Conservation (phyloP, 306 rosid species). For the Ziziphus jujuba region DNA sequence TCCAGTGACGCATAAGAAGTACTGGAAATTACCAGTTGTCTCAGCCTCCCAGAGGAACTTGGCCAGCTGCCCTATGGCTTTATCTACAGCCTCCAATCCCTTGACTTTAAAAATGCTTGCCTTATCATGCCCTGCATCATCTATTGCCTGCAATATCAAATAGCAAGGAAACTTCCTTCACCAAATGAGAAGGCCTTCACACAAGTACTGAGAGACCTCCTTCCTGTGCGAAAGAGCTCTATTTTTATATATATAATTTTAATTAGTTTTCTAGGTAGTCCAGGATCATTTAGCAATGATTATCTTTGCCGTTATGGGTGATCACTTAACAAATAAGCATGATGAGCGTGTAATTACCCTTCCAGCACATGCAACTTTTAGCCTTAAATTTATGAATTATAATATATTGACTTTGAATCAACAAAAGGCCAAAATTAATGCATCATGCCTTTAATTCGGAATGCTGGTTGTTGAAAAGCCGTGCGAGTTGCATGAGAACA, state of each 20-base stretch:
- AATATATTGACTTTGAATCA: too few species aligned
- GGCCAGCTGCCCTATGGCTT: constrained; percentile 78
- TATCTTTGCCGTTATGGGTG: too few species aligned
- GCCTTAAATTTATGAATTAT: too few species aligned
- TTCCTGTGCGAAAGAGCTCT: neutral
- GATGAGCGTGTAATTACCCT: too few species aligned
- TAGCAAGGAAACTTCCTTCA: constrained; percentile 10
- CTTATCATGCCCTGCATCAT: constrained; percentile 96
- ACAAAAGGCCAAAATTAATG: neutral
- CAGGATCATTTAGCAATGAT: too few species aligned
- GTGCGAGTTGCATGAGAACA: constrained; percentile 13
- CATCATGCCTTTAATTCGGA: neutral
- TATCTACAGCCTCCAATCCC: constrained; percentile 87
- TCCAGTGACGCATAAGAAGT: constrained; percentile 76
- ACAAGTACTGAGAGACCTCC: neutral
- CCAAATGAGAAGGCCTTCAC: constrained; percentile 1
- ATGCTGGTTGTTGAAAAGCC: constrained; percentile 7
- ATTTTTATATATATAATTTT: too few species aligned
- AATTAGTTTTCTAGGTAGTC: too few species aligned
- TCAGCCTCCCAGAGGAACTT: constrained; percentile 90
- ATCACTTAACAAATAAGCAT: too few species aligned
- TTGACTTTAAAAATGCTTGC: constrained; percentile 77
- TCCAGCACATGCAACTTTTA: too few species aligned
- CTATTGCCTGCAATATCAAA: constrained; percentile 74
- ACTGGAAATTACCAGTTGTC: constrained; percentile 59